Evolutionary conservation across 2,329 filamentous ascomycete genomes (phyloP), one percentile per base, ranked within the genome.

Genomic region (Pseudogymnoascus verrucosus): DNA sequence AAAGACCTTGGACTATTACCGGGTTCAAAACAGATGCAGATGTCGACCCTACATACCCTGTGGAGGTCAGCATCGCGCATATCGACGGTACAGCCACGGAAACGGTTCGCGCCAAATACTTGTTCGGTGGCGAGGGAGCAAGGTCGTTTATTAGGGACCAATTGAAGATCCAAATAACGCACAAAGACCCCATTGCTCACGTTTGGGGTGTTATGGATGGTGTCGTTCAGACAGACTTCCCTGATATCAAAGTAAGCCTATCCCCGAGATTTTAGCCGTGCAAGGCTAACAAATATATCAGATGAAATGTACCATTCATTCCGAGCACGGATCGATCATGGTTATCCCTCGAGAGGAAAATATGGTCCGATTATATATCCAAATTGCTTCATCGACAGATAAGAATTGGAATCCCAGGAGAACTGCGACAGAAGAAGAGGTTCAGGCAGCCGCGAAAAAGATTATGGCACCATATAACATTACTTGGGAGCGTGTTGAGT

Each of bases 151-250:
- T 90, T 14, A 79, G 89, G 47, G 78, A 85, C 47, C 80, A 85
- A 69, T 77, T 91, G 26, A 81, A 84, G 37, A 90, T 96, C 62
- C 84, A 83, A 5, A 84, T 96, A 67, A 85, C 84, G 66, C 82
- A 87, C 73, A 86, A 87, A 65, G 88, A 90, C 70, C 87, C 87
- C 14, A 87, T 87, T 63, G 81, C 87, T 54, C 80, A 89, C 71
- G 85, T 91, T 26, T 91, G 89, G 88, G 88, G 88, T 47, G 89
- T 91, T 16, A 89, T 91, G 78, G 89, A 91, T 69, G 82, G 88
- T 36, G 86, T 90, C 1, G 85, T 89, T 21, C 80, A 84, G 71
- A 91, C 88, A 0, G 81, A 90, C 69, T 91, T 91, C 67, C 89
- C 89, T 0, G 89, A 93, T 71, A 90, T 92, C 69, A 88, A 90